Evolutionary conservation across 352 stramenopile species (phyloP), one percentile per base, ranked within the genome.

Genomic region (Blastocystis sp.): DNA sequence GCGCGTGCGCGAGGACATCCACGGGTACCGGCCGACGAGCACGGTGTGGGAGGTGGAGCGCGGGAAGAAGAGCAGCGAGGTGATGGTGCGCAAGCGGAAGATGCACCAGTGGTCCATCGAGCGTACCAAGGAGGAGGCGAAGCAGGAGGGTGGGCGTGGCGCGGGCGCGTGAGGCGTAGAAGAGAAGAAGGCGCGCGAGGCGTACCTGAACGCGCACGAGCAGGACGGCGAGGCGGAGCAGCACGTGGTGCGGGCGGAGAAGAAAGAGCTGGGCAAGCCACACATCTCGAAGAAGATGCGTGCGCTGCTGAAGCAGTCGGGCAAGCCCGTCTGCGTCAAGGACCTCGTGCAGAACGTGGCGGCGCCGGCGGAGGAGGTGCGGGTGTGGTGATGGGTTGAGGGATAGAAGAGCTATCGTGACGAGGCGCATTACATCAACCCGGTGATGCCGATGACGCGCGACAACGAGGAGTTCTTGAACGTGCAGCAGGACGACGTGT

Each of bases 231-330:
- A 69, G 17, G 65, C 52, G 0, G 65, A 78, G 34, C 68, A 78
- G 10, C 43, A 63, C 17, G 64, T 40, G 0, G 89, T 89, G n/a
- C 66, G 78, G 60, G 60, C 17, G n/a, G 71, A 59, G 45, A 34
- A 34, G 28, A 34, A 34, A 34, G 28, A 34, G 28, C 28, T 34
- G 28, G 93, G 93, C 74, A 94, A 95, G 45, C 90, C 93, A 4
- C 95, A 94, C 78, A 84, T 98, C 45, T 97, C 95, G 48, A 98
- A 98, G 87, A 94, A 94, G 54, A 94, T 98, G 89, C 93, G 95
- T n/a, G 97, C 96, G 84, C 92, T 94, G 84, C 90, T 97, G 43
- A 98, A 97, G 90, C 98, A 97, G 87, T 43, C 59, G 48, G 89
- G 89, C 10, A 64, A 81, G n/a, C 17, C n/a, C 9, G 63, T 69